These are phyloP conservation scores for Trichaptum fuscoviolaceum DNA, from an alignment of 768 basidiomycete genomes.

Conservation along the genomic window DNA sequence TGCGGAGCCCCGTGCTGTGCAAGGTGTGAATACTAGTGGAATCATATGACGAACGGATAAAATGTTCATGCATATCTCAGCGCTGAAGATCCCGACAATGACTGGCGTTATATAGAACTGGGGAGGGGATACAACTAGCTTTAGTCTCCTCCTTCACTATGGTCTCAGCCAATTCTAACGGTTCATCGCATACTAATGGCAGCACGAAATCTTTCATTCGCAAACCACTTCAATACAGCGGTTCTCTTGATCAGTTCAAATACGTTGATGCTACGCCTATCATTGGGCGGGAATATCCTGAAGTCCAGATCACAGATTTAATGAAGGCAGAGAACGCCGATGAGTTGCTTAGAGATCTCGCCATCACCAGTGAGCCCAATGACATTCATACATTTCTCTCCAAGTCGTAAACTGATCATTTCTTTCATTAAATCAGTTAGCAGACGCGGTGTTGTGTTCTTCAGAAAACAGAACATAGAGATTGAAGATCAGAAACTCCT, in stretches of 20 bases:
- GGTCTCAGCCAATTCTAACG: not conserved
- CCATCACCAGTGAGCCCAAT: not conserved
- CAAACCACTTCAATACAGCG: not conserved
- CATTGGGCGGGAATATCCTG: constrained; percentile 23
- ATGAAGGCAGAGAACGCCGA: constrained; percentile 70
- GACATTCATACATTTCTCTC: not conserved
- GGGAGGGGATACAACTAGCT: not conserved
- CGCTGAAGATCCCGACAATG: not conserved
- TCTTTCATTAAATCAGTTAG: constrained; percentile 9
- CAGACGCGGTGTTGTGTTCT: constrained; percentile 57
- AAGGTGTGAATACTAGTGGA: not conserved
- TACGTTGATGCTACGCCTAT: not conserved
- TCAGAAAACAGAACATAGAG: constrained; percentile 48
- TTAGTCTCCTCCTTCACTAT: not conserved
- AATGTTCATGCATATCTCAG: not conserved
- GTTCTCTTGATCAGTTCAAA: not conserved
- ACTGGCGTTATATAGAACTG: not conserved
- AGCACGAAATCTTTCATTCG: not conserved
- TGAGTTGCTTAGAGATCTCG: not conserved
- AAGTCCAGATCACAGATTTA: constrained; percentile 97
- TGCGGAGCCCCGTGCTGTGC: not conserved
- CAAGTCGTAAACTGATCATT: not conserved
- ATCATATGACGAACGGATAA: not conserved
- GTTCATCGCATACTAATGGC: not conserved
- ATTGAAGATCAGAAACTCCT: constrained; percentile 48